Base-by-base conservation (phyloP, 2,329 filamentous ascomycete species). In the Pleomassaria siparia region DNA sequence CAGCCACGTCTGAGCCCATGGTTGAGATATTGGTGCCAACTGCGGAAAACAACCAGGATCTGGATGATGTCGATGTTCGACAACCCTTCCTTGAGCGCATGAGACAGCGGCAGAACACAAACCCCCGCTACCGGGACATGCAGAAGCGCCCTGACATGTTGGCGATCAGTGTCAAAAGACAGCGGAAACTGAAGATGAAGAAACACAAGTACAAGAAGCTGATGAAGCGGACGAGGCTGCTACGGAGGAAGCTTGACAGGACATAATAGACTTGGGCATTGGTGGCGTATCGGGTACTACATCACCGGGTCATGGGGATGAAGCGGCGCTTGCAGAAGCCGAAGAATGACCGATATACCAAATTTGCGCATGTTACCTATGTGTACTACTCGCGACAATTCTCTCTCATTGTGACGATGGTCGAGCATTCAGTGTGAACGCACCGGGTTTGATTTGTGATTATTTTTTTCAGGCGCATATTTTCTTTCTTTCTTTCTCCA, bases 171-270 rank as follows among this genome's bases (percentile, higher is more conserved):
- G 92, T 96, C 60, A 91, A 87, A 80, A 82, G 94, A 72, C 90
- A 95, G 74, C 81, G 91, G 68, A 95, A 94, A 77, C 77, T 96
- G 67, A 96, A 91, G 84, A 99, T 99, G 91, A 99, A 99, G 88
- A 99, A 97, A 84, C 92, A 97, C 83, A 99, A 99, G 85, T 96
- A 96, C 76, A 97, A 96, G 91, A 99, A 99, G 84, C 79, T 97
- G 60, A 91, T 96, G 88, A 89, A 87, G 80, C 83, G 85, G 74
- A 96, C 92, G 66, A 84, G 92, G 71, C 92, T 89, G 70, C 73
- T 91, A 77, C 86, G 92, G 69, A 85, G 91, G 69, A 95, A 91
- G 78, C 78, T 94, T 64, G 89, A 69, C 55, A 65, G 67, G 58
- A 50, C 56, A 51, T 72, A 63, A 63, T 62, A 58, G 56, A 60